These are phyloP conservation scores for Talaromyces stipitatus DNA, from an alignment of 495 filamentous ascomycete species.

Conservation along the genomic window DNA sequence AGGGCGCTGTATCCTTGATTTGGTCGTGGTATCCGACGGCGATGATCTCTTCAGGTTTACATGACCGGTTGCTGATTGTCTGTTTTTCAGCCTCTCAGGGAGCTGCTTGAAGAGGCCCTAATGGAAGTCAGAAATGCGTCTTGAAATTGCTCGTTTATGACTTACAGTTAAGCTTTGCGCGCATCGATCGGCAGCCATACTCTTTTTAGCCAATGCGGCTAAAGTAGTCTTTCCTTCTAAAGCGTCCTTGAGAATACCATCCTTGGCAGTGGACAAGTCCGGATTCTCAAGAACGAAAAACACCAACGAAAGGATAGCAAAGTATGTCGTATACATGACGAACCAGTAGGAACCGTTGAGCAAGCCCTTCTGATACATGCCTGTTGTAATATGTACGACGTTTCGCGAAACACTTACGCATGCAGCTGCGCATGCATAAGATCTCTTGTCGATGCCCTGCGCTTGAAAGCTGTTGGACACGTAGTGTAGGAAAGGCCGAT, in stretches of 20 bases:
- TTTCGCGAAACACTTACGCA: conserved; percentile 89
- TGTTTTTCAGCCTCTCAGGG: conserved; percentile 59
- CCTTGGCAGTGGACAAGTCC: conserved; percentile 61
- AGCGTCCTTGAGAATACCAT: conserved; percentile 76
- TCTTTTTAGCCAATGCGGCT: conserved; percentile 66
- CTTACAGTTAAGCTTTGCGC: conserved; percentile 65
- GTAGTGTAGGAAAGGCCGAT: conserved; percentile 92
- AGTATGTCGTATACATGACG: conserved; percentile 92
- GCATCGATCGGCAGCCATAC: conserved; percentile 81
- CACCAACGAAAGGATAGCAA: conserved; percentile 80
- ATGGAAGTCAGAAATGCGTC: not conserved
- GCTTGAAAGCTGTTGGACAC: conserved; percentile 63
- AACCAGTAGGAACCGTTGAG: conserved; percentile 95
- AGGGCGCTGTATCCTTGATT: conserved; percentile 8
- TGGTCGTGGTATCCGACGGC: conserved; percentile 13
- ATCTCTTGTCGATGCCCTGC: conserved; percentile 71
- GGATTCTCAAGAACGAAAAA: conserved; percentile 91
- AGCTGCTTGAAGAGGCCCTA: conserved; percentile 74
- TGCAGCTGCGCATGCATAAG: conserved; percentile 87
- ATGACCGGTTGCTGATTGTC: conserved; percentile 27
- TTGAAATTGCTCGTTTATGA: conserved; percentile 6
- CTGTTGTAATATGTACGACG: conserved; percentile 83
- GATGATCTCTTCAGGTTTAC: conserved; percentile 37
- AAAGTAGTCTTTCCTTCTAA: conserved; percentile 77
- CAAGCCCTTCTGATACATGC: conserved; percentile 77